phyloP scores from a whole-genome alignment of 192 early-diverging fungal genomes.

The Backusella mclennaniae region DNA sequence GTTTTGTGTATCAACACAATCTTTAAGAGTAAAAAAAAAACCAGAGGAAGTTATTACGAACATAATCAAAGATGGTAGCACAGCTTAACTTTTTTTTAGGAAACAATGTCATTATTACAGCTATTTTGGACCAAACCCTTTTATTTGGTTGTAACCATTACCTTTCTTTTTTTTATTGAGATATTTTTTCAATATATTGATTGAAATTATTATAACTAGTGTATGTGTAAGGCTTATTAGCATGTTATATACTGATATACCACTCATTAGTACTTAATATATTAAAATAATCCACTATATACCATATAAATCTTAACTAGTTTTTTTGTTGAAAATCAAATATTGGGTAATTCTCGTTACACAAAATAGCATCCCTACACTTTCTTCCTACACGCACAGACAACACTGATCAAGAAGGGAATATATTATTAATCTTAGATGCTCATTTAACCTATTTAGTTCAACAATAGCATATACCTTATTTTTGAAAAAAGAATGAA shows the following conservation, averaged over 20 bases:
- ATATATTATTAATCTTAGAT: background rate
- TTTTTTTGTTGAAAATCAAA: background rate
- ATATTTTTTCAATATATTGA: background rate
- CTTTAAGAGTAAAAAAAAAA: background rate
- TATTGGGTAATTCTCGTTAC: background rate
- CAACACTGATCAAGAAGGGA: background rate
- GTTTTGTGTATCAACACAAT: background rate
- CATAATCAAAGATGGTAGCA: background rate
- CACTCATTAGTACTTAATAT: background rate
- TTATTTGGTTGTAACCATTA: background rate
- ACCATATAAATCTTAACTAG: background rate
- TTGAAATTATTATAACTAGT: background rate
- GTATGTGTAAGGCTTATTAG: background rate
- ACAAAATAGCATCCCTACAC: background rate
- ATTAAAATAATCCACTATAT: background rate
- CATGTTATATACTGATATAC: background rate
- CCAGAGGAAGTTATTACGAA: background rate
- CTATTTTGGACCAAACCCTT: background rate
- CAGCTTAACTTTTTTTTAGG: background rate
- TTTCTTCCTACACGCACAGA: background rate
- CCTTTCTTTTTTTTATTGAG: background rate
- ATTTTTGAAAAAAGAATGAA: background rate
- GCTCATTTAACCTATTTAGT: background rate
- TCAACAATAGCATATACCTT: background rate
- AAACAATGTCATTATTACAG: background rate